Base-by-base conservation (phyloP, 1,284 basidiomycete species). In the Leccinum subrobustum region DNA sequence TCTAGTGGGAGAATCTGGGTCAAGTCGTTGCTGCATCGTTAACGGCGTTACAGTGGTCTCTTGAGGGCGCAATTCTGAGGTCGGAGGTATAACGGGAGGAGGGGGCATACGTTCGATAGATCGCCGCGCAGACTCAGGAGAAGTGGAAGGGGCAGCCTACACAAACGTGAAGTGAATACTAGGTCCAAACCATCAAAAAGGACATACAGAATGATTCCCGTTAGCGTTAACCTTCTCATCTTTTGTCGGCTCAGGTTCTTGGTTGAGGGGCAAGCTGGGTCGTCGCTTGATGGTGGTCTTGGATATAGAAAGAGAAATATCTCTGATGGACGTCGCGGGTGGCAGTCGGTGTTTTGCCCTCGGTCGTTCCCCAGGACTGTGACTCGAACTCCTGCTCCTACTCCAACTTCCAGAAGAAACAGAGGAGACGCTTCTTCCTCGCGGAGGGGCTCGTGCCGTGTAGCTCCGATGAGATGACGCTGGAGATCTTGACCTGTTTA, bases 331-430 rank as follows among this genome's bases (percentile, higher is more conserved):
- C 6, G 81, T 79, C 11, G 80, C 72, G 12, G 79, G 65, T 33
- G 88, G 89, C 31, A 90, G 75, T 47, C 88, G 82, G 71, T 91
- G 89, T 51, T 88, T 79, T 11, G 84, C 76, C 61, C 80, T 82
- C 33, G 80, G 76, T 51, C 78, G 79, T 35, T 78, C 76, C 31
- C 69, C 70, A 48, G 81, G 83, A 64, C 83, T 86, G 59, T 71
- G 76, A 66, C 83, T 86, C 7, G 77, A 76, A 67, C 84, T 87
- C 54, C 83, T 76, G 62, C 81, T 83, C 52, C 75, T 70, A 48
- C 80, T 79, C 63, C 82, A 84, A 52, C 76, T 86, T 33, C 81
- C 79, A 48, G 75, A 77, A 9, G 78, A 79, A 14, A 63, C 60
- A 8, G 81, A 79, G 18, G 85, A 86, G 4, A 78, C 56, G 64